Base-by-base conservation (phyloP, 2,329 filamentous ascomycete genomes). In the Aspergillus ruber region DNA sequence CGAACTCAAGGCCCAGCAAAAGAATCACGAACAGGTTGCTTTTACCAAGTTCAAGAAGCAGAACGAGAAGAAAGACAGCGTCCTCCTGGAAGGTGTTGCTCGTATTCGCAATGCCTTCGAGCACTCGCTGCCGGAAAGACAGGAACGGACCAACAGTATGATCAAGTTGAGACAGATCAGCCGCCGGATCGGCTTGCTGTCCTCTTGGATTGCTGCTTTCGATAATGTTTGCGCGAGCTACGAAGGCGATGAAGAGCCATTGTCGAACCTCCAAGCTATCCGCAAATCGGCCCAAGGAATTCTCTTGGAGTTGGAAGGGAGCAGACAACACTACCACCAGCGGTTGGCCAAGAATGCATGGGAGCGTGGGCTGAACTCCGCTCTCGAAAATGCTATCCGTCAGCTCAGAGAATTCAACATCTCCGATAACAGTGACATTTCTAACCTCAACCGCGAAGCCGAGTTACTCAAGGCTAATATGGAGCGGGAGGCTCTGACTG, bases 41-140 rank as follows among this genome's bases (percentile, higher is more conserved):
- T 91, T 91, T 57, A 77, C 81, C 57, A 97, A 97, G 63, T 95
- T 96, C 72, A 84, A 84, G 59, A 96, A 95, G 69, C 88, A 94
- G 58, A 82, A 80, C 48, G 88, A 93, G 63, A 96, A 95, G 76
- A 83, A 87, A 52, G 86, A 93, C 45, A 73, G 73, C 7, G 79
- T 88, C 12, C 77, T 85, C 5, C 82, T 83, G 9, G 93, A 97
- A 65, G 90, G 89, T 7, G 72, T 95, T 8, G 74, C 82, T 55
- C 82, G 93, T 39, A 82, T 98, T 50, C 85, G 90, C 21, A 77
- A 77, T 6, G 88, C 93, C 20, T 97, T 89, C 66, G 88, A 95
- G 13, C 83, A 95, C 63, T 85, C 89, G 0, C 75, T 80, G 3
- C 61, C 78, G 0, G 89, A 97, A 64, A 80, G 93, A 43, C 82